phyloP scores from a whole-genome alignment of 2,329 filamentous ascomycete genomes.

The Tolypocladium capitatum region DNA sequence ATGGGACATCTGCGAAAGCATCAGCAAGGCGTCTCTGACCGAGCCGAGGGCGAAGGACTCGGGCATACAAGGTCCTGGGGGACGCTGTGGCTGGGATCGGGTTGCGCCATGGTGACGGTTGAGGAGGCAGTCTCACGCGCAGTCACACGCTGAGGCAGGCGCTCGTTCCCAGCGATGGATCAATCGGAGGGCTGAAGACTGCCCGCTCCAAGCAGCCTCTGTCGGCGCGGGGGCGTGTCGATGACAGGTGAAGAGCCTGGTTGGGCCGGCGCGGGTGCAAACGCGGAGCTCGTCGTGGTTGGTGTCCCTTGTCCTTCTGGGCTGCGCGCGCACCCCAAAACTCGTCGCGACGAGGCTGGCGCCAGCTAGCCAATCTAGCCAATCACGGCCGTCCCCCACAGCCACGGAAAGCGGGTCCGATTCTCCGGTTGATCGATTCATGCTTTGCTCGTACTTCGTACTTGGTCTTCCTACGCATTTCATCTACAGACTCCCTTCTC shows the following conservation, averaged over 20 bases:
- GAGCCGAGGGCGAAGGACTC: neutral
- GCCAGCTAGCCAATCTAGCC: conserved; percentile 16
- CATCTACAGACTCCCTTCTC: neutral
- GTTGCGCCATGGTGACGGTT: conserved; percentile 22
- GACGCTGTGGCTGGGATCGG: conserved; percentile 28
- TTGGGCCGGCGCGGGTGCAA: conserved; percentile 4
- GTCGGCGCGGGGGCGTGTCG: neutral
- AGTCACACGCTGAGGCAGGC: neutral
- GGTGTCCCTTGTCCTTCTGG: neutral
- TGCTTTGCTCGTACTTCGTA: too few relatives aligned
- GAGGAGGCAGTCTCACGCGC: neutral
- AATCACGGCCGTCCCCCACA: conserved; percentile 9
- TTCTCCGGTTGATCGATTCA: neutral
- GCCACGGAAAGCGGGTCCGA: conserved; percentile 8
- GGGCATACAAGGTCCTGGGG: conserved; percentile 27
- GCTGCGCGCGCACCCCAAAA: conserved; percentile 19
- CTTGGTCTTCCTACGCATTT: too few relatives aligned
- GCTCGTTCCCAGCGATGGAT: neutral
- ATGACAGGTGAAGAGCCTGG: neutral
- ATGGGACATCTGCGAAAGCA: conserved; percentile 55
- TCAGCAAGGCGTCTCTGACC: conserved; percentile 7
- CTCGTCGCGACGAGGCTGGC: conserved; percentile 24
- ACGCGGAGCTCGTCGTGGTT: neutral
- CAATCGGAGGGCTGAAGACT: neutral
- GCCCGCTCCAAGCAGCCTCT: neutral